Base-by-base conservation (phyloP, 2,329 filamentous ascomycete genomes). In the Coniochaeta sp. region DNA sequence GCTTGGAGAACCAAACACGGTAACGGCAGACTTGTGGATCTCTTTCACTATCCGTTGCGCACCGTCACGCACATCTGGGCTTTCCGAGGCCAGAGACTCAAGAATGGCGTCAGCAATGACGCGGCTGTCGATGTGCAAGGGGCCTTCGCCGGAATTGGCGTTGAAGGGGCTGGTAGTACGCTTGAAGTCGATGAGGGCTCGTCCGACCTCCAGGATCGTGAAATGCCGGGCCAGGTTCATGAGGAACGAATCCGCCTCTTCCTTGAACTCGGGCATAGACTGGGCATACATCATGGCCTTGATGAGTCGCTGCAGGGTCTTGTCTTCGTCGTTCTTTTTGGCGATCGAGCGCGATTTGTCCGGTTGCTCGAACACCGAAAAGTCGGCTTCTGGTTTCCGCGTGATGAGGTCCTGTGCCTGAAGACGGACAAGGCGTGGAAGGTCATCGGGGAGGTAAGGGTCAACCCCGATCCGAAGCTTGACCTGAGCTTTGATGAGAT, bases 381-480 rank as follows among this genome's bases (percentile, higher is more conserved):
- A 81, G 60, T 90, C 88, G 58, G 83, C 83, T 57, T 92, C 87
- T 59, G 85, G 83, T 66, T 91, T 93, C 63, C 84, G 84, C 10
- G 85, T 82, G 26, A 90, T 77, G 3, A 98, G 77, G 67, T 99
- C 95, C 67, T 96, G 90, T 0, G 91, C 93, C 71, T 98, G 91
- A 5, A 98, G 81, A 38, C 95, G 88, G 55, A 99, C 83, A 9
- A 96, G 80, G 52, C 90, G 85, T 4, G 91, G 87, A 64, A 98
- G 84, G 64, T 99, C 93, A 8, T 99, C 95, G 0, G 93, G 93
- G 14, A 98, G 79, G 67, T 83, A 89, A 30, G 22, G 10, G 69
- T 99, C 95, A 62, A 86, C 86, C 4, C 95, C 95, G 60, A 99
- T 89, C 59, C 93, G 86, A 34, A 99, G 79, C 76, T 98, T 99